Percentiles rank a stretch among this genome's conserved stretches.
phyloP scores from a whole-genome alignment of 2,329 filamentous ascomycete species.

The Penicillium sp. region DNA sequence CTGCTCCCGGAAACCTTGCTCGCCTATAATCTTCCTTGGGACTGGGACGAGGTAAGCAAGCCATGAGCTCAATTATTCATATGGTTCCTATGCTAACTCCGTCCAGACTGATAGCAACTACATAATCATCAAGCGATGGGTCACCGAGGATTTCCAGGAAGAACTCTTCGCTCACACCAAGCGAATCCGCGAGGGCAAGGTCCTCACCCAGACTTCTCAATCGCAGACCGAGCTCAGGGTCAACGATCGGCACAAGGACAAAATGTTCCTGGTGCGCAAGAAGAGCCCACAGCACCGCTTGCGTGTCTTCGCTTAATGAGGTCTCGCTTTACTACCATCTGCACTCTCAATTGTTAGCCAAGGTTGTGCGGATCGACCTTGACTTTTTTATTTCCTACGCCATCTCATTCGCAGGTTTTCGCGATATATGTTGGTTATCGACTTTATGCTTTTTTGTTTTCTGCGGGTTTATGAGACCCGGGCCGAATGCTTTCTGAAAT shows the following conservation, averaged over 20 bases:
- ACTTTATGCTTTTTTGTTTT: background rate
- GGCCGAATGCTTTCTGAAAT: conserved; percentile 7
- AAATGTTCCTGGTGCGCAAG: conserved; percentile 48
- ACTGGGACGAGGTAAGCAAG: conserved; percentile 48
- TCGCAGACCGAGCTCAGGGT: conserved; percentile 43
- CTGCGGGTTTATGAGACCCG: conserved; percentile 3
- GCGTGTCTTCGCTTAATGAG: conserved; percentile 31
- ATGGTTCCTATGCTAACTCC: background rate
- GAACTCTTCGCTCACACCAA: conserved; percentile 71
- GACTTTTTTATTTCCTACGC: conserved; percentile 3
- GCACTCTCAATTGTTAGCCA: background rate
- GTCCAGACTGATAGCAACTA: conserved; percentile 62
- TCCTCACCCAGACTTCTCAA: conserved; percentile 36
- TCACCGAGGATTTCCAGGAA: conserved; percentile 70
- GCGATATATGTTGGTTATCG: background rate
- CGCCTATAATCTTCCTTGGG: conserved; percentile 48
- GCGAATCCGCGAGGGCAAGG: conserved; percentile 57
- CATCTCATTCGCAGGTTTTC: conserved; percentile 4
- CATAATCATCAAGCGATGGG: conserved; percentile 71
- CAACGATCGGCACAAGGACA: conserved; percentile 45
- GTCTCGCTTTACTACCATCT: background rate
- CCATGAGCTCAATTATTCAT: background rate
- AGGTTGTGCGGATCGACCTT: background rate
- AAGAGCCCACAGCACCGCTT: conserved; percentile 39
- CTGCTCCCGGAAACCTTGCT: conserved; percentile 48